A percentile compares a stretch with the other conserved stretches of the same genome.
Evolutionary conservation across 805 yeast genomes (phyloP).

Genomic region (Kluyveromyces aestuarii): DNA sequence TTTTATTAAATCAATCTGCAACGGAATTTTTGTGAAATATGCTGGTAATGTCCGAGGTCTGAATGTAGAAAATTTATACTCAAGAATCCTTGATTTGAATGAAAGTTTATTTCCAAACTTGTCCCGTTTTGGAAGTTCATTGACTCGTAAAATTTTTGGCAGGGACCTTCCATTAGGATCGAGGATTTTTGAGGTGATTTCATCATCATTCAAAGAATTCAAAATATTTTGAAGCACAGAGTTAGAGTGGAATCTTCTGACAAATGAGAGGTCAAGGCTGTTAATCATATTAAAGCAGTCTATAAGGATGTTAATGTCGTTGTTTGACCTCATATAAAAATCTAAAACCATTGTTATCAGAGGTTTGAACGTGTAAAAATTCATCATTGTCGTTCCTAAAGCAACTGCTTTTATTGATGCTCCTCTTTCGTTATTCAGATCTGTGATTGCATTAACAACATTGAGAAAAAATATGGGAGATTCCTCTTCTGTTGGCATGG

Average conservation of each 20-base stretch:
- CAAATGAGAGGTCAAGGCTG: slow-evolving; percentile 17
- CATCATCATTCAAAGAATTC: slow-evolving; percentile 15
- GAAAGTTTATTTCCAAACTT: slow-evolving; percentile 14
- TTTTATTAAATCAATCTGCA: slow-evolving; percentile 16
- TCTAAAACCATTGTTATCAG: slow-evolving; percentile 44
- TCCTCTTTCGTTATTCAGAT: slow-evolving; percentile 42
- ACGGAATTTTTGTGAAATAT: slow-evolving; percentile 26
- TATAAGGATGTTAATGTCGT: slow-evolving; percentile 8
- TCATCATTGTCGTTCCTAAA: slow-evolving; percentile 44
- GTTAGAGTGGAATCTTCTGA: slow-evolving; percentile 11
- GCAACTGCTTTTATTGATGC: slow-evolving; percentile 51
- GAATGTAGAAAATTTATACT: slow-evolving; percentile 23
- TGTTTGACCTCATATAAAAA: slow-evolving; percentile 15
- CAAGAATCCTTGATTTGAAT: slow-evolving; percentile 14
- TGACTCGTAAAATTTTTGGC: slow-evolving; percentile 8
- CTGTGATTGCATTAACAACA: slow-evolving; percentile 42
- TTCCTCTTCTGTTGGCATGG: slow-evolving; percentile 1
- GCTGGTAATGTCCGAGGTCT: slow-evolving; percentile 30
- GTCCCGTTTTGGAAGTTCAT: slow-evolving; percentile 10
- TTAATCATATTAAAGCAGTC: slow-evolving; percentile 20
- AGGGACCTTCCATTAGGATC: slow-evolving; percentile 3
- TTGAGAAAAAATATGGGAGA: slow-evolving; percentile 45
- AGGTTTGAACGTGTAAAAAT: slow-evolving; percentile 51
- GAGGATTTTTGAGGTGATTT: slow-evolving; percentile 7
- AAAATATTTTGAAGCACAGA: slow-evolving; percentile 14